Conservation (phyloP, 2,329 filamentous ascomycete genomes). For the Periglandula ipomoeae region DNA sequence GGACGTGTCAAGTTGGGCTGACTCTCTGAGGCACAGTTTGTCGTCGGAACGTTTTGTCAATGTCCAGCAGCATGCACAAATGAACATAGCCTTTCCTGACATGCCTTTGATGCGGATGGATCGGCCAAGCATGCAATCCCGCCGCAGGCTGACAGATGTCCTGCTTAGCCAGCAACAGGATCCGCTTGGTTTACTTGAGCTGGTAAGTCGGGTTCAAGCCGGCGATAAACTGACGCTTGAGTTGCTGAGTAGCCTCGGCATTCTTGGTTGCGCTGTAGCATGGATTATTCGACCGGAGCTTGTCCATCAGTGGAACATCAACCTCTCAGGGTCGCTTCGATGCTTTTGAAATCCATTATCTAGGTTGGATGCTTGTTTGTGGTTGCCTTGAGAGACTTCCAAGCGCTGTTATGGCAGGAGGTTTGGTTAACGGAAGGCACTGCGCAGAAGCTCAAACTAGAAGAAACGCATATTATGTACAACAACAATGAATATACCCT, state of each 20-base stretch:
- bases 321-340: not conserved
- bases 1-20: slow-evolving; percentile 28
- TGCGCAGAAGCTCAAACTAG: not conserved
- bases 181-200: slow-evolving; percentile 66
- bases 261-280: slow-evolving; percentile 63
- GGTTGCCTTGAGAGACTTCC: not conserved
- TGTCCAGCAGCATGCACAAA: slow-evolving; percentile 4
- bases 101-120: slow-evolving; percentile 9
- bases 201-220: slow-evolving; percentile 56
- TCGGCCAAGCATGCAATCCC: not conserved
- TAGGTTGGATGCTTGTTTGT: not conserved
- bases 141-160: not conserved
- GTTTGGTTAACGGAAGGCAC: too few species aligned
- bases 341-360: not conserved
- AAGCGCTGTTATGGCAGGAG: not conserved
- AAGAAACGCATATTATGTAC: not conserved
- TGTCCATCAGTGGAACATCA: slow-evolving; percentile 9
- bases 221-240: slow-evolving; percentile 62
- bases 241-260: slow-evolving; percentile 62
- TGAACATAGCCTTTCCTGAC: not conserved
- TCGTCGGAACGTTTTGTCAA: slow-evolving; percentile 20
- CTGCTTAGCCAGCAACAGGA: slow-evolving; percentile 46
- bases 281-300: slow-evolving; percentile 38
- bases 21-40: slow-evolving; percentile 26
- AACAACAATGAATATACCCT: not conserved